Evolutionary conservation across 23 red algal genomes (phyloP), one percentile per base, ranked within the genome.

Genomic region (Gracilariopsis chorda): DNA sequence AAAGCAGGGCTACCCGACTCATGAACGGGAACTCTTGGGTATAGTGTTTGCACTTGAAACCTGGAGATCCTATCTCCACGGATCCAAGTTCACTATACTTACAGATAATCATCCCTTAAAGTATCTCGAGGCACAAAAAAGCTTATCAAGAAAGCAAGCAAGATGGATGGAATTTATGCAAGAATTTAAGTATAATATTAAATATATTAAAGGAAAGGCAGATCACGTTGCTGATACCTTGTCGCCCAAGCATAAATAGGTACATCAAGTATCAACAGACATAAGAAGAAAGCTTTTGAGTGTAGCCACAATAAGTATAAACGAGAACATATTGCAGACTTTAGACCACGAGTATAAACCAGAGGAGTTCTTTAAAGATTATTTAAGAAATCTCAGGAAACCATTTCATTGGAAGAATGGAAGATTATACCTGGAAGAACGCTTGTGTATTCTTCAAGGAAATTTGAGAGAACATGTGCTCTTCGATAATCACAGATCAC

Each of bases 21-120:
- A 70, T 12, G 73, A 81, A 51, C 32, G 73, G 47, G 74, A 91
- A 14, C 3, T 91, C 37, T 24, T 80, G 21, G 87, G 10, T 12
- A 80, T 81, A n/a, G 46, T 79, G 14, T 45, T 67, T 44, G 53
- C 75, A 11, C 19, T 81, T 7, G 3, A 82, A 67, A 70, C 3
- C 7, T 91, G 51, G 55, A 91, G 87, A 91, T 53, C 20, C 3
- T 91, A 91, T 81, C 21, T 91, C 10, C 23, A 81, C 41, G 71
- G 48, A 27, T 51, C 74, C 41, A 79, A 52, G 24, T 81, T 65
- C 29, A 51, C 19, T 0, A 81, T 81, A n/a, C 42, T 32, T 28
- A 52, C 48, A 14, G 58, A 91, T 73, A 44, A 88, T 42, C 45
- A 77, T 21, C 65, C 69, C 12, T 12, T 88, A 8, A 72, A 73